Base-by-base conservation (phyloP, 208 protist species). In the Leishmania martiniquensis region DNA sequence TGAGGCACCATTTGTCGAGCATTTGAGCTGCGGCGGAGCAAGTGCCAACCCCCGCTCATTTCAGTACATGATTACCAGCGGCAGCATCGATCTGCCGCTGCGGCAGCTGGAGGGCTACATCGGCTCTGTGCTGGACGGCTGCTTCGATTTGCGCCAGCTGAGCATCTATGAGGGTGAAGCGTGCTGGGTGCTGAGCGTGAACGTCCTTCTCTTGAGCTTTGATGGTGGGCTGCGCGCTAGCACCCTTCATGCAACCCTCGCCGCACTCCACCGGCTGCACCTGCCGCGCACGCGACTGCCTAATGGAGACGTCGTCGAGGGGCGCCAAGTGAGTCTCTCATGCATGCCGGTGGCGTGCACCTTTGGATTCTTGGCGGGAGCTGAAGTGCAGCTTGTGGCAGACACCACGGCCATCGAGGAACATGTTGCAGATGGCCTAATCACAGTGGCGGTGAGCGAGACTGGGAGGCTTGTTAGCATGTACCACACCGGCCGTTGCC, bases 341-440 rank as follows among this genome's bases (percentile, higher is more conserved):
- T 82, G 78, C 66, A 74, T 89, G 71, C 94, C 94, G 1, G 86
- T 94, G 22, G 90, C 91, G 20, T 85, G 80, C 73, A 93, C 87
- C 29, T 91, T 82, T 54, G 82, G 76, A 59, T 75, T 85, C 49
- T 55, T 85, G 32, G 70, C 76, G 25, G 79, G 79, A 6, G 85
- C 65, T 37, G 74, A 85, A n/a, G 62, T 95, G 72, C 86, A 67
- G 4, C 74, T 94, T 44, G 75, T 96, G 42, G 39, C 89, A 20
- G 93, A 97, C 82, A 85, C 89, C 7, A 96, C 75, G n/a, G 90
- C 93, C 9, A 86, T 88, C n/a, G 93, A 97, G 80, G 93, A 97
- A 83, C 59, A 78, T 65, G 85, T 93, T 6, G 83, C 80, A 49
- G 91, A 94, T 54, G 88, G 84, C 20, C 65, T 89, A 15, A 70